Conservation (phyloP, 768 basidiomycete genomes). For the Boletales sp. region DNA sequence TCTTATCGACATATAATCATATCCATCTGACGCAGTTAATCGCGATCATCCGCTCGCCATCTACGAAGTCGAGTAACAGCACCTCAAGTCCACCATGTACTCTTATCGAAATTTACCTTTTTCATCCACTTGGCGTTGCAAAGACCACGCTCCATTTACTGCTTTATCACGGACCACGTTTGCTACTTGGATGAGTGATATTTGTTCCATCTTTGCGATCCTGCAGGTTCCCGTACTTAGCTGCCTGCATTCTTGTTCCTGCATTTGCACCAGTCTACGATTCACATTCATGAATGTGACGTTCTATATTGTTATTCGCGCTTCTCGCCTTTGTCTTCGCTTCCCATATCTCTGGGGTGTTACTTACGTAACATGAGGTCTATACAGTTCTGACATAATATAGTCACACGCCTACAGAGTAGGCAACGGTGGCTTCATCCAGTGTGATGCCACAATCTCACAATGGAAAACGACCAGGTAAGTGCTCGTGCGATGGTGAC, state of each 20-base stretch:
- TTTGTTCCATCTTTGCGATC: slow-evolving; percentile 5
- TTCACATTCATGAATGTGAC: slow-evolving; percentile 17
- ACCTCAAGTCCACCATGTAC: slow-evolving; percentile 30
- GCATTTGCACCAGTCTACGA: slow-evolving; percentile 16
- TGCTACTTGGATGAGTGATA: slow-evolving; percentile 26
- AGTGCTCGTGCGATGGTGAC: slow-evolving; percentile 20
- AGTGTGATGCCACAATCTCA: slow-evolving; percentile 19
- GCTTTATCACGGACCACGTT: slow-evolving; percentile 30
- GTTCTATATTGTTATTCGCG: slow-evolving; percentile 9
- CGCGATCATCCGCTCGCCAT: slow-evolving; percentile 17
- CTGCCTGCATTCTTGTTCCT: slow-evolving; percentile 23
- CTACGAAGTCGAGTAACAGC: slow-evolving; percentile 17
- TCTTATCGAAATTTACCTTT: slow-evolving; percentile 19
- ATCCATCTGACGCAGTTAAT: slow-evolving; percentile 30
- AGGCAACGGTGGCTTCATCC: neutral
- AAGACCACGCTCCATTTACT: slow-evolving; percentile 15
- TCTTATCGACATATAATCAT: slow-evolving; percentile 31
- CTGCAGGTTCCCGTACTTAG: slow-evolving; percentile 14
- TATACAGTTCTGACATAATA: slow-evolving; percentile 31
- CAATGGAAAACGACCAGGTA: slow-evolving; percentile 93
- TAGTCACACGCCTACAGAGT: slow-evolving; percentile 25
- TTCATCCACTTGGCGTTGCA: slow-evolving; percentile 15
- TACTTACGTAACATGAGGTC: neutral
- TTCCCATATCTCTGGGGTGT: neutral
- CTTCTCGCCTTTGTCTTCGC: slow-evolving; percentile 1